Base-by-base conservation (phyloP, 257 asterid genomes). In the Paulownia fortunei region DNA sequence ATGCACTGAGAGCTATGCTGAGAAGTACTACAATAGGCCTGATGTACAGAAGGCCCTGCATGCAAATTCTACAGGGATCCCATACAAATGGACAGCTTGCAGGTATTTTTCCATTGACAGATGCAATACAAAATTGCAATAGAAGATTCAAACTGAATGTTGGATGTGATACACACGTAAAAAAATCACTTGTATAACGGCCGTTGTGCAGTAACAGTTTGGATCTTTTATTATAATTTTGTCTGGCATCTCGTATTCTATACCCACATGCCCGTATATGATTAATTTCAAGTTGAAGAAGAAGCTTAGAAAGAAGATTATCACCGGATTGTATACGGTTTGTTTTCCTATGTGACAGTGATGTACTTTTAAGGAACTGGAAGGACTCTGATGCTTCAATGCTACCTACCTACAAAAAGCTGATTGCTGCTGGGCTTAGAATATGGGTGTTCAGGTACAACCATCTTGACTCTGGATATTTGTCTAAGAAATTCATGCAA, bases 21-120 rank as follows among this genome's bases (percentile, higher is more conserved):
- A 92, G 80, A 85, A 42, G 39, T 94, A 92, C 78, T 94, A 86
- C 54, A 94, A 94, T 68, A 79, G 94, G 62, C 80, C 59, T 8
- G 94, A 94, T 73, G 97, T 94, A 16, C 98, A 90, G 77, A 90
- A 85, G 74, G 97, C 96, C 44, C 69, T 92, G 64, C 98, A 94
- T 65, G 98, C 97, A 47, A 94, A 94, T 75, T 16, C 82, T 26
- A 94, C 97, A 0, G 80, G 88, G 66, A 92, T 92, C 54, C 86
- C 92, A 19, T 90, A 92, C 71, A 90, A 86, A 77, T 94, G 98
- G 98, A 92, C 97, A 39, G 92, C 94, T 37, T 94, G 98, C 94
- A 94, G 97, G 97, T 93, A 24, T 7, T 23, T 66, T n/a, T n/a
- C n/a, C n/a, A n/a, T n/a, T n/a, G n/a, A n/a, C n/a, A n/a, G n/a